Evolutionary conservation across 192 early-diverging fungal genomes (phyloP).

Genomic region (Coemansia sp.): DNA sequence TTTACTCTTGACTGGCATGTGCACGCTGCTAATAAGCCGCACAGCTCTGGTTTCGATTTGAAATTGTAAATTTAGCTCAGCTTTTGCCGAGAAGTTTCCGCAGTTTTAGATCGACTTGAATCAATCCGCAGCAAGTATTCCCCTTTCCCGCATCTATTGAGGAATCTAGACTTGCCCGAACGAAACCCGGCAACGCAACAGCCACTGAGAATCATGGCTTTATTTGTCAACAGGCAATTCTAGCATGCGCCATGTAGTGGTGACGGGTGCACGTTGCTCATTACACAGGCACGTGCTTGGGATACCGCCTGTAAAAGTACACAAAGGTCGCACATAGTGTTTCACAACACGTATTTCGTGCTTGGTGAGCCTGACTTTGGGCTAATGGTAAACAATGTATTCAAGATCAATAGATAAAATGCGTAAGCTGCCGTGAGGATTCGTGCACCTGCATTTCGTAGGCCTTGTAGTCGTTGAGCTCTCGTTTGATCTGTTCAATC

Average conservation of each 20-base stretch:
- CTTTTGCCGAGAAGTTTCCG: constrained; percentile 1
- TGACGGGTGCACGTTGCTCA: not conserved
- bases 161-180: constrained; percentile 9
- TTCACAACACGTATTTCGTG: no score
- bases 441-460: constrained; percentile 88
- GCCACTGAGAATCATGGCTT: not conserved
- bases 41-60: not conserved
- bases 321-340: not conserved
- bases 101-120: not conserved
- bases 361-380: no score
- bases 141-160: not conserved
- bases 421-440: constrained; percentile 69
- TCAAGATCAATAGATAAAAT: constrained; percentile 62
- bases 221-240: no score
- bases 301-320: not conserved
- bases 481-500: constrained; percentile 86
- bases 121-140: constrained; percentile 12
- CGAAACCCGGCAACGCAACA: not conserved
- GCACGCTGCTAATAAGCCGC: not conserved
- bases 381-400: no score
- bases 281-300: not conserved
- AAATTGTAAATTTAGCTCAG: no score
- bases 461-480: constrained; percentile 93
- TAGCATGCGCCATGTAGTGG: not conserved
- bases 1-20: not conserved